Evolutionary conservation across 345 rosid species (phyloP).

Genomic region (Sisymbrium irio): DNA sequence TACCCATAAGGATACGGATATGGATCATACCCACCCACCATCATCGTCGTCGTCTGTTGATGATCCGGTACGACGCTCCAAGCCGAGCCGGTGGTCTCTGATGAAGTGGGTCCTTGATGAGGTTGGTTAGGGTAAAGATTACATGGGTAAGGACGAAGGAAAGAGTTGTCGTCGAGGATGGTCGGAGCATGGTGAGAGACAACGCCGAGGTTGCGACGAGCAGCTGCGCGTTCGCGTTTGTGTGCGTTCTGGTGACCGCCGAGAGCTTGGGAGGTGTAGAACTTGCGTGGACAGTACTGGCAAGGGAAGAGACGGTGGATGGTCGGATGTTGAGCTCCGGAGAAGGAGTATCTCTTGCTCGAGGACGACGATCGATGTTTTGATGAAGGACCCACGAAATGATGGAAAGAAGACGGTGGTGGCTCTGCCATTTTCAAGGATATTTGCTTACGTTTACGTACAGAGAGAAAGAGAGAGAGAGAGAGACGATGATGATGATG

Average conservation of each 20-base stretch:
- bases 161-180: constrained; percentile 9
- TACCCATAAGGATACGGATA: constrained; percentile 22
- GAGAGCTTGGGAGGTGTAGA: constrained; percentile 91
- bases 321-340: constrained; percentile 13
- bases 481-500: no score
- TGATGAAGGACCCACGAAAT: constrained; percentile 12
- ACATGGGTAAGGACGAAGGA: constrained; percentile 22
- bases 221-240: constrained; percentile 92
- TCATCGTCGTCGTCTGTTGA: constrained; percentile 8
- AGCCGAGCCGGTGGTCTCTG: background rate
- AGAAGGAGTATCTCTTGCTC: constrained; percentile 25
- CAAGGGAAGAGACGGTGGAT: constrained; percentile 59
- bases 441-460: background rate
- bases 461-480: background rate
- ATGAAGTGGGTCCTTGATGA: background rate
- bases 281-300: constrained; percentile 84
- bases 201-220: constrained; percentile 48
- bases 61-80: constrained; percentile 7
- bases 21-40: background rate
- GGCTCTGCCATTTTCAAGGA: constrained; percentile 29
- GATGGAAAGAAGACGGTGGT: constrained; percentile 29
- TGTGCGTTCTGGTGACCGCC: constrained; percentile 99
- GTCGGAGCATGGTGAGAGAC: constrained; percentile 16
- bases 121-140: constrained; percentile 11
- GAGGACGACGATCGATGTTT: constrained; percentile 27